Conservation (phyloP, 2,329 filamentous ascomycete genomes). For the Arthrocladium fulminans region DNA sequence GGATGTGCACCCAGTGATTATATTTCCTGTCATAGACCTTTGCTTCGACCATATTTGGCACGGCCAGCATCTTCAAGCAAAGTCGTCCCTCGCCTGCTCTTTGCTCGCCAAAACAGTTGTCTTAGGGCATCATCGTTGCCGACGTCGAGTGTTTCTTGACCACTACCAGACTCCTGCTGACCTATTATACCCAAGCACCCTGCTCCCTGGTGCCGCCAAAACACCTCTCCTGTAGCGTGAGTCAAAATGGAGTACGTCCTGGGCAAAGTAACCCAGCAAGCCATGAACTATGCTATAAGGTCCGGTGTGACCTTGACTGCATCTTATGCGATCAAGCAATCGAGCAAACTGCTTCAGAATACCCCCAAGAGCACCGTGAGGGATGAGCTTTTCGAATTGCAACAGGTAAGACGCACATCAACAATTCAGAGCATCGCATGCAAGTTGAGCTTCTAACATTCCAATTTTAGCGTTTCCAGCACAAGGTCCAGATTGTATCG, state of each 20-base stretch:
- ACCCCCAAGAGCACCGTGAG: slow-evolving; percentile 59
- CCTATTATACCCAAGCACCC: too few species aligned
- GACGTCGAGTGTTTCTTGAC: too few species aligned
- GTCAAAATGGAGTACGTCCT: slow-evolving; percentile 62
- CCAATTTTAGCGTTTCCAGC: slow-evolving; percentile 50
- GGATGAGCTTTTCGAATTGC: slow-evolving; percentile 62
- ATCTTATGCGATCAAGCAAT: slow-evolving; percentile 74
- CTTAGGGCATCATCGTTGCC: too few species aligned
- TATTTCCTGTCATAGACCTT: too few species aligned
- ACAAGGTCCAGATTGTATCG: slow-evolving; percentile 83
- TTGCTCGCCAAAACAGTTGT: too few species aligned
- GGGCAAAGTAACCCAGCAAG: slow-evolving; percentile 62
- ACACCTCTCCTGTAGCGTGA: not conserved
- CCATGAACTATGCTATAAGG: slow-evolving; percentile 85
- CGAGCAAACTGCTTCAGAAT: slow-evolving; percentile 65
- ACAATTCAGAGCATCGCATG: too few species aligned
- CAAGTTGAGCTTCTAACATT: not conserved
- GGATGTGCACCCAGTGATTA: too few species aligned
- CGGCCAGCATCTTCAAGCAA: too few species aligned
- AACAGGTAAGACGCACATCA: slow-evolving; percentile 45
- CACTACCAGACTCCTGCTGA: too few species aligned
- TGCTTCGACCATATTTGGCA: too few species aligned
- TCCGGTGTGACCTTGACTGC: slow-evolving; percentile 81
- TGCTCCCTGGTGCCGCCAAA: too few species aligned
- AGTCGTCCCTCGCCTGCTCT: too few species aligned